Base-by-base conservation (phyloP, 129 eudicot genomes). In the Ambrosia artemisiifolia region DNA sequence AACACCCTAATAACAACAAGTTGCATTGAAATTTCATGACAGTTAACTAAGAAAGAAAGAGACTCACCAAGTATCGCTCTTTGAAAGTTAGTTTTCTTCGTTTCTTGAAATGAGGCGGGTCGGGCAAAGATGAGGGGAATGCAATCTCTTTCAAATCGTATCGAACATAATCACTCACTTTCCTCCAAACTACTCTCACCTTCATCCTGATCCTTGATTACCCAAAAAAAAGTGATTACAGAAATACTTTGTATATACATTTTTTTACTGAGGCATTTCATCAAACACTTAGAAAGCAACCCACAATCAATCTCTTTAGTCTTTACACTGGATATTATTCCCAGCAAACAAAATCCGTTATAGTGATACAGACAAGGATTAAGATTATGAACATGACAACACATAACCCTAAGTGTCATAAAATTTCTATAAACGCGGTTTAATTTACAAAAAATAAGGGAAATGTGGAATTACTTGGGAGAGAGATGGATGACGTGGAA, bases 111-210 rank as follows among this genome's bases (percentile, higher is more conserved):
- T 86, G 90, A 50, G 93, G 97, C 0, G 97, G 96, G 79, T 91
- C 87, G 5, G 97, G 93, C 62, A 88, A 83, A 20, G 96, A 91
- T 1, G 97, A 91, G 11, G 97, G 97, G 65, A 86, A 91, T 68
- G 91, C 96, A 50, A 88, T 91, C 64, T 91, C 97, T 81, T 84
- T 91, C 74, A 88, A 80, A 81, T 91, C 93, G 62, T 88, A 82
- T 20, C 89, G 85, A 59, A 88, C 90, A 54, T 91, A 88, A 79
- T 88, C 78, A 53, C 60, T 74, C 4, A 86, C 28, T 69, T 88
- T 88, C 73, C 87, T 82, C 80, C 81, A 84, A n/a, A 84, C 88
- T 8, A 84, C 77, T 65, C 38, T 86, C 72, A 69, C 53, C 92
- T 86, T 91, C 92, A 86, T 88, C 36, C 11, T 57, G 67, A 75